Conservation (phyloP, 495 filamentous ascomycete species). For the Penicillium fimorum region DNA sequence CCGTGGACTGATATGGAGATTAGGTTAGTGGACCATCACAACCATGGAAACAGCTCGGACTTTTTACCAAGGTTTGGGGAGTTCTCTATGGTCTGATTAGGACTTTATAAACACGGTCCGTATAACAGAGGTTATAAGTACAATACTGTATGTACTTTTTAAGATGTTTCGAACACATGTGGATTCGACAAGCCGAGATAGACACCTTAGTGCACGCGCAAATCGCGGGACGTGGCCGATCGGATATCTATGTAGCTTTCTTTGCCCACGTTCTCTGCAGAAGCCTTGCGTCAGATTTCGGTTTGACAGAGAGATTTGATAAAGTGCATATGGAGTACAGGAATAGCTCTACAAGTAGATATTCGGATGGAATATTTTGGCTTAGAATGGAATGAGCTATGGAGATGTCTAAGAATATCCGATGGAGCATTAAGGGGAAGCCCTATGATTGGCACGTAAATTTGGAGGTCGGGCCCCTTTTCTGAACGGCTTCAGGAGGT, state of each 20-base stretch:
- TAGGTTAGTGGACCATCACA: not conserved
- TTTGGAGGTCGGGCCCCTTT: slow-evolving; percentile 7
- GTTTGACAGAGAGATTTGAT: no score
- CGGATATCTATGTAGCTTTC: not conserved
- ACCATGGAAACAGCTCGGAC: slow-evolving; percentile 5
- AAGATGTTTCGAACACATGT: slow-evolving; percentile 22
- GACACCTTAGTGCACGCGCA: slow-evolving; percentile 18
- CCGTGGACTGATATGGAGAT: no score
- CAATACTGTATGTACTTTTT: not conserved
- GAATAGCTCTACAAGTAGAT: not conserved
- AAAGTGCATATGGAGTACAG: no score
- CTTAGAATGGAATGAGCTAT: not conserved
- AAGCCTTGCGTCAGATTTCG: no score
- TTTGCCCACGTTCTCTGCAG: slow-evolving; percentile 1
- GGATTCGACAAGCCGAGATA: slow-evolving; percentile 21
- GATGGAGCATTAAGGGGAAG: slow-evolving; percentile 11
- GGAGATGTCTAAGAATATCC: slow-evolving; percentile 14
- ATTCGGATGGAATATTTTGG: not conserved
- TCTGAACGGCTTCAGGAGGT: slow-evolving; percentile 6
- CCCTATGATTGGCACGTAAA: slow-evolving; percentile 11
- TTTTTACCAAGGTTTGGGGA: slow-evolving; percentile 1
- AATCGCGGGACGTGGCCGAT: slow-evolving; percentile 18
- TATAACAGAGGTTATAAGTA: not conserved
- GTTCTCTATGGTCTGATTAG: not conserved
- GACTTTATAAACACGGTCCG: not conserved